Conservation (phyloP, 2,329 filamentous ascomycete species). For the Epichloe bromicola region DNA sequence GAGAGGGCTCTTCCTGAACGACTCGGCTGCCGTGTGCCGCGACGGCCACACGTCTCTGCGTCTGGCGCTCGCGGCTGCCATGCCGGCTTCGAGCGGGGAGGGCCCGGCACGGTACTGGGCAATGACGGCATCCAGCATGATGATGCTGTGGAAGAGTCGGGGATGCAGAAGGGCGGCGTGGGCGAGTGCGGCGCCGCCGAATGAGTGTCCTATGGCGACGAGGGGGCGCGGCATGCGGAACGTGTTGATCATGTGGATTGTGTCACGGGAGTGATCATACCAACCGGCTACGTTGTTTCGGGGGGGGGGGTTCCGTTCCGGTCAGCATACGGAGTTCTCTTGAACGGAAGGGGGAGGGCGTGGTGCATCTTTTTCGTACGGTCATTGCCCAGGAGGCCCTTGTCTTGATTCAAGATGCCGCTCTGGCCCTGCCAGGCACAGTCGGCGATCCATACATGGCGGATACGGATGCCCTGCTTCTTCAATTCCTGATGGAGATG, state of each 20-base stretch:
- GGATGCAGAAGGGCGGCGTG: conserved; percentile 68
- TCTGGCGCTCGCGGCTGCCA: conserved; percentile 49
- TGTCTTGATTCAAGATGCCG: conserved; percentile 60
- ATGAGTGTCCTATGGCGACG: conserved; percentile 77
- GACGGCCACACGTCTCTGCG: conserved; percentile 78
- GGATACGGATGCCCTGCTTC: conserved; percentile 52
- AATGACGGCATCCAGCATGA: conserved; percentile 80
- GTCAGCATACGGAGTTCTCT: no score
- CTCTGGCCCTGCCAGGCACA: conserved; percentile 75
- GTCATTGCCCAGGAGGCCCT: conserved; percentile 58
- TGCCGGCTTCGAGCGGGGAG: conserved; percentile 21
- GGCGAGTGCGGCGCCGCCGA: conserved; percentile 63
- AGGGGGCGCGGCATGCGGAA: conserved; percentile 73
- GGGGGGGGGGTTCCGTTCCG: no score
- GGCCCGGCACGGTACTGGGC: conserved; percentile 29
- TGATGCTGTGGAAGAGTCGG: conserved; percentile 59
- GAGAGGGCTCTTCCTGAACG: conserved; percentile 54
- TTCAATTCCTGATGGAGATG: conserved; percentile 53
- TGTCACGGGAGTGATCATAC: conserved; percentile 74
- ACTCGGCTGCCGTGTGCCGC: conserved; percentile 49
- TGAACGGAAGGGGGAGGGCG: no score
- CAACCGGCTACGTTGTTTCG: conserved; percentile 63
- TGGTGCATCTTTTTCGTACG: conserved; percentile 33
- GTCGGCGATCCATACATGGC: conserved; percentile 82
- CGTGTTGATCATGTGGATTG: conserved; percentile 72